Percentiles rank a stretch among this genome's conserved stretches.
Conservation (phyloP, 1,284 basidiomycete species). For the Tylopilus sp. region DNA sequence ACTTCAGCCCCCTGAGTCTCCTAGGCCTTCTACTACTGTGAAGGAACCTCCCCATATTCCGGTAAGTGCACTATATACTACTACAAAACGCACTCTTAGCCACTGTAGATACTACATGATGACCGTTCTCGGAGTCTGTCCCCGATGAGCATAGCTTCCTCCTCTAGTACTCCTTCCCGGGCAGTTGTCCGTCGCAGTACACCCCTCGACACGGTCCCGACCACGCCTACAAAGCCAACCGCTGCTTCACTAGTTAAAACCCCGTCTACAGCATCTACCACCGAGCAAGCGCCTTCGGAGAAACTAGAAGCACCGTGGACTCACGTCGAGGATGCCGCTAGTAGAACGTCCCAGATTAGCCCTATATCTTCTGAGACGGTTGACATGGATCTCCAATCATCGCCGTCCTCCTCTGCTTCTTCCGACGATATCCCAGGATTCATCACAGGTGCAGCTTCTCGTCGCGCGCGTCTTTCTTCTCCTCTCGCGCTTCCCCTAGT, state of each 20-base stretch:
- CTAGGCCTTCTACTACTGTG: conserved; percentile 8
- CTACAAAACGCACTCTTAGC: conserved; percentile 21
- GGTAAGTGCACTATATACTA: conserved; percentile 18
- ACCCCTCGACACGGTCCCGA: neutral
- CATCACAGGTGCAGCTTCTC: conserved; percentile 31
- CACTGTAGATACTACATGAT: conserved; percentile 27
- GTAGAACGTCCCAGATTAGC: conserved; percentile 30
- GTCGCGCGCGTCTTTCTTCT: conserved; percentile 28
- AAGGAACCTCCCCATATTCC: conserved; percentile 15
- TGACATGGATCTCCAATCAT: conserved; percentile 35
- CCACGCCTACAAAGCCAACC: conserved; percentile 8
- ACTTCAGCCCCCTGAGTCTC: conserved; percentile 2
- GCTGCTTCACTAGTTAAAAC: conserved; percentile 7
- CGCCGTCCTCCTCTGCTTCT: conserved; percentile 30
- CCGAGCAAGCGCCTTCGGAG: conserved; percentile 17
- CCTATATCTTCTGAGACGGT: conserved; percentile 35
- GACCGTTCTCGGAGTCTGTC: conserved; percentile 44
- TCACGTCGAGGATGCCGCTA: conserved; percentile 26
- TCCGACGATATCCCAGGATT: conserved; percentile 32
- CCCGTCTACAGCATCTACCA: conserved; percentile 12
- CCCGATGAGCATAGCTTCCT: conserved; percentile 56
- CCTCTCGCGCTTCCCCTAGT: conserved; percentile 26
- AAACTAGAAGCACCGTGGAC: conserved; percentile 18
- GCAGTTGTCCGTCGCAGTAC: conserved; percentile 17
- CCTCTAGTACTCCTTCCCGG: conserved; percentile 35